Percentiles rank a stretch among this genome's conserved stretches.
These are phyloP conservation scores for Setaria viridis DNA, from an alignment of 202 grass and related monocot species.

Conservation along the genomic window DNA sequence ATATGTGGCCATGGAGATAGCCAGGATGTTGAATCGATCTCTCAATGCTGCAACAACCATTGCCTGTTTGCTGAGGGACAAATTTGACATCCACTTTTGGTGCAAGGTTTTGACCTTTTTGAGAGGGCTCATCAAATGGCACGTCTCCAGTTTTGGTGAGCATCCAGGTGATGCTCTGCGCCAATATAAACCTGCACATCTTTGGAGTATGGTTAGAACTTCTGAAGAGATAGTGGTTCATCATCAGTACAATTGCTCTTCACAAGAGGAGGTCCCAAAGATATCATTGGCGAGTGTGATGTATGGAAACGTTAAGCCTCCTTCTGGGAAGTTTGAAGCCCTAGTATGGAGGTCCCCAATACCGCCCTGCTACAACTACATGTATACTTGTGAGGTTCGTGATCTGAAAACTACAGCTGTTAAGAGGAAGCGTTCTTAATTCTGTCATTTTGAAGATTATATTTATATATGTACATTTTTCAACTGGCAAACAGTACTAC, in stretches of 20 bases:
- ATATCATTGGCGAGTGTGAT: background rate
- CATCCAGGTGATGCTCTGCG: background rate
- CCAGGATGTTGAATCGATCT: background rate
- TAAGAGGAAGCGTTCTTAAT: constrained; percentile 8
- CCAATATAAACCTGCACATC: background rate
- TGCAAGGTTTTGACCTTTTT: background rate
- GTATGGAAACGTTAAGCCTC: background rate
- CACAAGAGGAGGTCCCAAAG: background rate
- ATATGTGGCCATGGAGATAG: constrained; percentile 15
- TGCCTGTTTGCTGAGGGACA: background rate
- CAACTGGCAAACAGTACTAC: too few species aligned
- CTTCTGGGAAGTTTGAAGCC: background rate
- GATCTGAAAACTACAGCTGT: too few species aligned
- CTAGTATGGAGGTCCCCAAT: background rate
- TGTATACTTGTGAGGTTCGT: background rate
- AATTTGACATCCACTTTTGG: background rate
- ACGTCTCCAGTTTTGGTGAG: background rate
- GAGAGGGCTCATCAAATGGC: background rate
- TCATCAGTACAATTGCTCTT: background rate
- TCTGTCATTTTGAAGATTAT: background rate
- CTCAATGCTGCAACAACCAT: background rate
- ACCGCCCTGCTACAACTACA: background rate
- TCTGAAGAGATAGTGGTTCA: background rate
- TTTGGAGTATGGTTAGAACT: background rate
- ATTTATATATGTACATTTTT: background rate